Evolutionary conservation across 2,329 filamentous ascomycete genomes (phyloP).

Genomic region (Zymoseptoria tritici): DNA sequence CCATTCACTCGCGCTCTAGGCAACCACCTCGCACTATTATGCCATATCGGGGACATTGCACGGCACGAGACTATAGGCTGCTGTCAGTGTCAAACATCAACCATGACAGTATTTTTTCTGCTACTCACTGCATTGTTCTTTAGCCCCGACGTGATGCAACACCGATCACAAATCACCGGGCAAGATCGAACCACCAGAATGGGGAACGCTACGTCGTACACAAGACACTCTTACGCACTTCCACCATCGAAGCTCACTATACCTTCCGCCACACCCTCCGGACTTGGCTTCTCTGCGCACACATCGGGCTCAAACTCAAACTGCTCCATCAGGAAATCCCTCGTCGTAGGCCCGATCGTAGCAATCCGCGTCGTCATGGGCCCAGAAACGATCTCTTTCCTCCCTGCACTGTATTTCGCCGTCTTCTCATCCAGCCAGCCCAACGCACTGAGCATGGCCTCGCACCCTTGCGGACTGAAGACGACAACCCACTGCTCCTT

Average conservation of each 20-base stretch:
- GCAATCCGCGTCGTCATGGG: constrained; percentile 78
- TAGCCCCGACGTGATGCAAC: neutral
- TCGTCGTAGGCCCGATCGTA: constrained; percentile 90
- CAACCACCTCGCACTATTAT: neutral
- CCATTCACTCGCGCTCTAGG: neutral
- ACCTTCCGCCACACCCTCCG: constrained; percentile 65
- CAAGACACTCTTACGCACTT: neutral
- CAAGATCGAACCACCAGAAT: neutral
- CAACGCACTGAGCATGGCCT: constrained; percentile 51
- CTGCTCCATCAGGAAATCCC: constrained; percentile 58
- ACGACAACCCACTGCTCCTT: constrained; percentile 64
- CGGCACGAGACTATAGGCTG: neutral
- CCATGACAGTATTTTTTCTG: neutral
- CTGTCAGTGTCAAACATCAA: neutral
- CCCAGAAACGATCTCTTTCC: constrained; percentile 75
- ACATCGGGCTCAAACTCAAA: constrained; percentile 67
- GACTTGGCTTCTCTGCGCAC: constrained; percentile 75
- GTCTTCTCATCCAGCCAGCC: constrained; percentile 37
- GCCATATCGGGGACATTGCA: neutral
- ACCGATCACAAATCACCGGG: neutral
- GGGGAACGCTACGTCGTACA: neutral
- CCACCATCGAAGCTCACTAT: constrained; percentile 40
- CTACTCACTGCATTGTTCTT: neutral
- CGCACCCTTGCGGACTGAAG: constrained; percentile 56
- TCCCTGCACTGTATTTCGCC: constrained; percentile 34